A percentile compares a stretch with the other conserved stretches of the same genome.
Conservation (phyloP, 129 eudicot species). For the Escallonia rubra region DNA sequence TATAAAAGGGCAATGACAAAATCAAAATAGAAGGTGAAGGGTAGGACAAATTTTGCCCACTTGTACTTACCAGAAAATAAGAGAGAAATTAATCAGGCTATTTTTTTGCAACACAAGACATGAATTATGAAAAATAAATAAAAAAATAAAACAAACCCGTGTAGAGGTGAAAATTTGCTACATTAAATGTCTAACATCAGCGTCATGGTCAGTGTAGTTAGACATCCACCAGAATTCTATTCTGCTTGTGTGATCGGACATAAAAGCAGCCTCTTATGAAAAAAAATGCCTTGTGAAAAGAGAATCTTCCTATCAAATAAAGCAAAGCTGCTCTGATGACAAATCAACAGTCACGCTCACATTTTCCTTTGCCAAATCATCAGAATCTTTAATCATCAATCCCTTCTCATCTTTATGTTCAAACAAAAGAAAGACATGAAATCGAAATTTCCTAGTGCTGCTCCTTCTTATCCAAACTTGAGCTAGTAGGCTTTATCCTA, state of each 20-base stretch:
- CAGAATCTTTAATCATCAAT: neutral
- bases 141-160: no score
- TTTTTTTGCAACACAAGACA: no score
- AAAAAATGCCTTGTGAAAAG: neutral
- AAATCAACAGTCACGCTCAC: constrained; percentile 3
- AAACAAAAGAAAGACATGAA: constrained; percentile 3
- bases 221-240: no score
- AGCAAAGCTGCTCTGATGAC: neutral
- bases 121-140: no score
- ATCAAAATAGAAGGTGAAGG: no score
- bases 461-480: constrained; percentile 7
- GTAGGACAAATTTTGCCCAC: no score
- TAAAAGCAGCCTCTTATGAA: neutral
- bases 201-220: no score
- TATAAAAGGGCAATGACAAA: no score
- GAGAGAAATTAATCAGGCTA: no score
- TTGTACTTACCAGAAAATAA: no score
- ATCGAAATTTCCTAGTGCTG: neutral
- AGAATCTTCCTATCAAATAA: neutral
- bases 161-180: no score
- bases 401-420: neutral
- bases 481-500: neutral
- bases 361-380: neutral
- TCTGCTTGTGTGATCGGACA: neutral
- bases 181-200: no score